phyloP scores from a whole-genome alignment of 352 stramenopile species.

The Globisporangium megalacanthum region DNA sequence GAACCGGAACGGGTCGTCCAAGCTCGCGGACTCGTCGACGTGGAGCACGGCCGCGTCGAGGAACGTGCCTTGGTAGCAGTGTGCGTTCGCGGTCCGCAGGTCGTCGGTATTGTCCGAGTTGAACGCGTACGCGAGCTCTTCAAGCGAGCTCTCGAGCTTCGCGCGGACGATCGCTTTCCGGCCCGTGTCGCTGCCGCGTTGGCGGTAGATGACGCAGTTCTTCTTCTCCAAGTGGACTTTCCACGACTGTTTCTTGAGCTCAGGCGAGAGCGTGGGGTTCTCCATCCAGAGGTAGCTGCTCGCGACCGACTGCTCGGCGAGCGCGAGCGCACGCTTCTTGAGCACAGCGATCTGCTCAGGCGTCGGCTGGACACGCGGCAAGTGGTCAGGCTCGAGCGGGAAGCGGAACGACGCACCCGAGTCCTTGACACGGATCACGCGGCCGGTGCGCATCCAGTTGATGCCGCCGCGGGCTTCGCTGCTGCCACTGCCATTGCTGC shows the following conservation, averaged over 20 bases:
- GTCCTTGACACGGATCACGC: constrained; percentile 67
- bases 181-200: constrained; percentile 35
- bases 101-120: constrained; percentile 56
- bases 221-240: constrained; percentile 68
- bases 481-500: background rate
- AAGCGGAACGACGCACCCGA: constrained; percentile 69
- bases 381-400: constrained; percentile 52
- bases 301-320: constrained; percentile 40
- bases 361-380: constrained; percentile 36
- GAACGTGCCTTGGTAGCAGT: constrained; percentile 69
- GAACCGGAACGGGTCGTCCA: constrained; percentile 60
- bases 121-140: constrained; percentile 66
- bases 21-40: constrained; percentile 33
- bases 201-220: constrained; percentile 64
- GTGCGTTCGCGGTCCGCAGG: constrained; percentile 49
- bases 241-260: constrained; percentile 56
- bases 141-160: constrained; percentile 64
- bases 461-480: constrained; percentile 35
- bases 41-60: constrained; percentile 73
- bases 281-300: constrained; percentile 55
- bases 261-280: constrained; percentile 52
- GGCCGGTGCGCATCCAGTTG: constrained; percentile 62
- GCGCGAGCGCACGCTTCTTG: constrained; percentile 21
- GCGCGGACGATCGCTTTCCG: constrained; percentile 50
- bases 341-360: constrained; percentile 23